phyloP scores from a whole-genome alignment of 2,329 filamentous ascomycete genomes.

The Pseudovirgaria hyperparasitica region DNA sequence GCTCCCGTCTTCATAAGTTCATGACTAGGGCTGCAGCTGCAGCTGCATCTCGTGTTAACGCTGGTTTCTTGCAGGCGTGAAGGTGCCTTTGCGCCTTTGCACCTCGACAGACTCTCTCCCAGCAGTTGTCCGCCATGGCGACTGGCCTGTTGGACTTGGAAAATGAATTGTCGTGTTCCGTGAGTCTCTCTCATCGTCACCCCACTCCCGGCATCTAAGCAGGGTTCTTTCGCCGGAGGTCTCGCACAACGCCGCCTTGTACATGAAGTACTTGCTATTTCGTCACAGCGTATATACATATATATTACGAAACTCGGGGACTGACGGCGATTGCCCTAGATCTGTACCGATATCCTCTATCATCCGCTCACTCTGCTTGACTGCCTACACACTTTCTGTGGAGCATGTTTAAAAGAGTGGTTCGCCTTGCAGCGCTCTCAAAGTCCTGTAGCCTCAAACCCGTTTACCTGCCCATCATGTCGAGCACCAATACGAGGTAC shows the following conservation, averaged over 20 bases:
- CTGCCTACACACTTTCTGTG: constrained; percentile 93
- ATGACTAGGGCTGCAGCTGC: no score
- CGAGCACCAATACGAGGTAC: constrained; percentile 77
- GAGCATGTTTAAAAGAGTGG: constrained; percentile 91
- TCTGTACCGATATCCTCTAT: constrained; percentile 90
- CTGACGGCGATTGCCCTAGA: constrained; percentile 40
- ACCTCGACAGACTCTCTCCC: no score
- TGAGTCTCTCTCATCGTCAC: constrained; percentile 38
- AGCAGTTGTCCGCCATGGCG: no score
- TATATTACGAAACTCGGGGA: constrained; percentile 3
- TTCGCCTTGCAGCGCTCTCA: constrained; percentile 67
- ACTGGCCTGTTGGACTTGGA: constrained; percentile 59
- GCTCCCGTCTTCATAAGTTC: no score
- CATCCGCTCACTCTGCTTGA: constrained; percentile 84
- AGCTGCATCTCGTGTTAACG: no score
- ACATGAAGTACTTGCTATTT: not conserved
- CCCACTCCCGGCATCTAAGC: not conserved
- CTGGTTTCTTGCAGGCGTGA: no score
- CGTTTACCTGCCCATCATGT: constrained; percentile 87
- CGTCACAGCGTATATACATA: constrained; percentile 7
- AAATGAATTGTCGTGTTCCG: constrained; percentile 89
- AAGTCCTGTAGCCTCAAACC: constrained; percentile 41
- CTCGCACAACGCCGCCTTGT: not conserved
- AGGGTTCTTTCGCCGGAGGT: constrained; percentile 1
- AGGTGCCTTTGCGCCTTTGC: no score